Conservation (phyloP, 2,329 filamentous ascomycete species). For the Monilinia fructicola region DNA sequence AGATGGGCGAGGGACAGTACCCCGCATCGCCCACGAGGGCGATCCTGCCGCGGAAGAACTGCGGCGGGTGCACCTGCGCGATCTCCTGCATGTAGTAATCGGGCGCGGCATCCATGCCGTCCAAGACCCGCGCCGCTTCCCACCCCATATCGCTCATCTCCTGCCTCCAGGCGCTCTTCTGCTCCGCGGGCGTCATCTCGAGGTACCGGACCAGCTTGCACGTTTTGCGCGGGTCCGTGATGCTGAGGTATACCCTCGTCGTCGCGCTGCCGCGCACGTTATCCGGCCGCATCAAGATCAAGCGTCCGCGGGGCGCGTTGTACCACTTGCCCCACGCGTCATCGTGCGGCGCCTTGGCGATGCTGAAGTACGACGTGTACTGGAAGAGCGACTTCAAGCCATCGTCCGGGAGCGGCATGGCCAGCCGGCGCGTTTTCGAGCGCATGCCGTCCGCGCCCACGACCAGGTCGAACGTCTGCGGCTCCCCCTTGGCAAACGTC, state of each 20-base stretch:
- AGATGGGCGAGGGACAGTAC: slow-evolving; percentile 40
- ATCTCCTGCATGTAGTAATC: slow-evolving; percentile 46
- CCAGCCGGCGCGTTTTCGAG: slow-evolving; percentile 49
- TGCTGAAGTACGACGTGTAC: slow-evolving; percentile 47
- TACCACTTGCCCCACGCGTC: slow-evolving; percentile 17
- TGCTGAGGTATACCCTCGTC: slow-evolving; percentile 2
- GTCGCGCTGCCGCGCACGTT: neutral
- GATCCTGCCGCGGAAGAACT: slow-evolving; percentile 43
- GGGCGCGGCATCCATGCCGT: slow-evolving; percentile 40
- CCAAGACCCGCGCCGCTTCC: slow-evolving; percentile 44
- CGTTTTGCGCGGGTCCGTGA: neutral
- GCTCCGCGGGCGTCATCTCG: neutral
- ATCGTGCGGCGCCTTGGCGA: slow-evolving; percentile 41
- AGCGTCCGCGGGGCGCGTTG: neutral
- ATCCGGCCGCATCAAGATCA: slow-evolving; percentile 5
- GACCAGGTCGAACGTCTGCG: slow-evolving; percentile 44
- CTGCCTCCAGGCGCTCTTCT: neutral
- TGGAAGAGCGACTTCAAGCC: slow-evolving; percentile 33
- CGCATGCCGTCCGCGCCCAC: slow-evolving; percentile 51
- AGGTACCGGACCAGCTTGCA: neutral
- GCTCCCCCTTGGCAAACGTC: slow-evolving; percentile 4
- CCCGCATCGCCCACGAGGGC: slow-evolving; percentile 57
- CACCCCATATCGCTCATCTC: slow-evolving; percentile 41
- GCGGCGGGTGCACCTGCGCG: slow-evolving; percentile 44
- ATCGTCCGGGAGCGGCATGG: slow-evolving; percentile 45